These are phyloP conservation scores for Plenodomus lindquistii DNA, from an alignment of 2,329 filamentous ascomycete genomes.

Conservation along the genomic window DNA sequence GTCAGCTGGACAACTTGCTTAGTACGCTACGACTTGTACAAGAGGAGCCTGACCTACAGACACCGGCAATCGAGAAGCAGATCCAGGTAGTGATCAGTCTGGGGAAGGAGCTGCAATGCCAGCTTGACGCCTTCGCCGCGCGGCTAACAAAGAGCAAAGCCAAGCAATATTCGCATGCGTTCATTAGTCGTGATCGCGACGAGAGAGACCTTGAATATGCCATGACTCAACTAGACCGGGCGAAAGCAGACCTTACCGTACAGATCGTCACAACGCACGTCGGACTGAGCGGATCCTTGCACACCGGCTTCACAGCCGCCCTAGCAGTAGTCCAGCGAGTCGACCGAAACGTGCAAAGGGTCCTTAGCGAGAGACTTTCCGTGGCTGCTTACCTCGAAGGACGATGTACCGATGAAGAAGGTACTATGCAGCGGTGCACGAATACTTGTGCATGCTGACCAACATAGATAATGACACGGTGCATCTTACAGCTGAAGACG, in stretches of 20 bases:
- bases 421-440: not conserved
- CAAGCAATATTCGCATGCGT: conserved; percentile 5
- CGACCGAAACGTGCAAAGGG: too few relatives aligned
- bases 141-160: conserved; percentile 3
- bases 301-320: too few relatives aligned
- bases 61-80: conserved; percentile 4
- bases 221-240: too few relatives aligned
- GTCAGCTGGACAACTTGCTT: conserved; percentile 7
- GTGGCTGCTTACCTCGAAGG: conserved; percentile 6
- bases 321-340: too few relatives aligned
- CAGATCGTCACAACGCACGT: too few relatives aligned
- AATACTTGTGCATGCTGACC: not conserved
- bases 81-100: conserved; percentile 2
- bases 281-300: too few relatives aligned
- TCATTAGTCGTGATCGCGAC: too few relatives aligned
- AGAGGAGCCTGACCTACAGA: conserved; percentile 7
- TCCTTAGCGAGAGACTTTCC: too few relatives aligned
- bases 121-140: conserved; percentile 6
- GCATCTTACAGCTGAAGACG: conserved; percentile 1
- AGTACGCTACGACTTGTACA: conserved; percentile 5
- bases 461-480: not conserved
- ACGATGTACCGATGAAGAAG: conserved; percentile 1
- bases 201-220: too few relatives aligned
- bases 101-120: conserved; percentile 6
- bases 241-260: too few relatives aligned